Base-by-base conservation (phyloP, 331 rosid species). In the Malus hybrid region DNA sequence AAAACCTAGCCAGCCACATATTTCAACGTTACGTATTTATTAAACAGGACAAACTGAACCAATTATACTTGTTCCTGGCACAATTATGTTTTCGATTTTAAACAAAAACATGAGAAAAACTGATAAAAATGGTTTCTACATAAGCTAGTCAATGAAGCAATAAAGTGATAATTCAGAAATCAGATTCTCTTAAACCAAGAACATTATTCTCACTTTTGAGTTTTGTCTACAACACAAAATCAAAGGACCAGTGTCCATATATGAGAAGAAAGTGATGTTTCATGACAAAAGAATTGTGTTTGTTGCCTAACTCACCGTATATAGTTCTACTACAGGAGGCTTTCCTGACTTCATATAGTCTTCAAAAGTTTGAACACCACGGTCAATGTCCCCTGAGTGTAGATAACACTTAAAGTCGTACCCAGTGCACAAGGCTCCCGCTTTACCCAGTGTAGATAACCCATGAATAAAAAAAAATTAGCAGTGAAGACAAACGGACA, bases 371-470 rank as follows among this genome's bases (percentile, higher is more conserved):
- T 84, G 83, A 74, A 71, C 83, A 78, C 80, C 97, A 74, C 79
- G 88, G 52, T 92, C 97, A 85, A 94, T 83, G 72, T 90, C 90
- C 75, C 97, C 96, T 34, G 87, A 83, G 63, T 81, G 69, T 78
- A 92, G 81, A 83, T 39, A 90, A 82, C 97, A 88, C 91, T 96
- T 94, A n/a, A n/a, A n/a, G n/a, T n/a, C n/a, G n/a, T n/a, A n/a
- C n/a, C n/a, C n/a, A n/a, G n/a, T n/a, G n/a, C n/a, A n/a, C n/a
- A n/a, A n/a, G n/a, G n/a, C n/a, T n/a, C n/a, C n/a, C n/a, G n/a
- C n/a, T n/a, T n/a, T n/a, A n/a, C n/a, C n/a, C n/a, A 83, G 61
- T 82, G 69, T 78, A 94, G 80, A 82, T 90, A 90, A 82, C 97
- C 87, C 90, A 97, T 95, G 85, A 76, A 79, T 33, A 74, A 77